Percentiles rank a stretch among this genome's conserved stretches.
These are phyloP conservation scores for Picochlorum sp. DNA, from an alignment of 139 green algal species.

Conservation along the genomic window DNA sequence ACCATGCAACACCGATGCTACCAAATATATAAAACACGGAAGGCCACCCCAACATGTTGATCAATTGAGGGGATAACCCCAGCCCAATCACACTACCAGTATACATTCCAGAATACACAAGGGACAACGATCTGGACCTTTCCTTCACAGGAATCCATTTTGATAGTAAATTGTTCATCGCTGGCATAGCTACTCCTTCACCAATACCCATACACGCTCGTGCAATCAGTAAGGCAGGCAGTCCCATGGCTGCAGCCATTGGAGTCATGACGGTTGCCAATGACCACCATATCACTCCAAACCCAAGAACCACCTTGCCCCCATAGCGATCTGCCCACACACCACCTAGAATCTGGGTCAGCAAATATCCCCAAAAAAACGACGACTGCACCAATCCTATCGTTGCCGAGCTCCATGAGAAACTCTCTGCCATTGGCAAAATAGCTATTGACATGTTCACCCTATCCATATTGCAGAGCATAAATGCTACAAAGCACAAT, in stretches of 20 bases:
- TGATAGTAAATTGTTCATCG: slow-evolving; percentile 97
- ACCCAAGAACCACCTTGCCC: slow-evolving; percentile 86
- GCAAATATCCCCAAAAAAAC: slow-evolving; percentile 90
- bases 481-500: slow-evolving; percentile 88
- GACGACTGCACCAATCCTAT: slow-evolving; percentile 91
- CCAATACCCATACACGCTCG: slow-evolving; percentile 90
- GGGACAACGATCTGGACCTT: slow-evolving; percentile 75
- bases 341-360: slow-evolving; percentile 82
- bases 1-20: slow-evolving; percentile 50
- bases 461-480: slow-evolving; percentile 91
- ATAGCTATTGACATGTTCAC: slow-evolving; percentile 98
- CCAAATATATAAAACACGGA: slow-evolving; percentile 94
- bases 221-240: slow-evolving; percentile 69
- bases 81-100: slow-evolving; percentile 82
- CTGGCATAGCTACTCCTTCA: slow-evolving; percentile 96
- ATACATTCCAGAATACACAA: slow-evolving; percentile 97
- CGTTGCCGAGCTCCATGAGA: slow-evolving; percentile 69
- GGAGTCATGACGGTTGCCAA: slow-evolving; percentile 86
- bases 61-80: slow-evolving; percentile 52
- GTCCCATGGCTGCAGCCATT: slow-evolving; percentile 66
- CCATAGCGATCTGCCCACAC: slow-evolving; percentile 87
- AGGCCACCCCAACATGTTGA: slow-evolving; percentile 72
- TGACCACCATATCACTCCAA: slow-evolving; percentile 95
- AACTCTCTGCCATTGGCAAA: slow-evolving; percentile 86
- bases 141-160: slow-evolving; percentile 83